Evolutionary conservation across 345 rosid species (phyloP), one percentile per base, ranked within the genome.

Genomic region (Erodium maritimum): DNA sequence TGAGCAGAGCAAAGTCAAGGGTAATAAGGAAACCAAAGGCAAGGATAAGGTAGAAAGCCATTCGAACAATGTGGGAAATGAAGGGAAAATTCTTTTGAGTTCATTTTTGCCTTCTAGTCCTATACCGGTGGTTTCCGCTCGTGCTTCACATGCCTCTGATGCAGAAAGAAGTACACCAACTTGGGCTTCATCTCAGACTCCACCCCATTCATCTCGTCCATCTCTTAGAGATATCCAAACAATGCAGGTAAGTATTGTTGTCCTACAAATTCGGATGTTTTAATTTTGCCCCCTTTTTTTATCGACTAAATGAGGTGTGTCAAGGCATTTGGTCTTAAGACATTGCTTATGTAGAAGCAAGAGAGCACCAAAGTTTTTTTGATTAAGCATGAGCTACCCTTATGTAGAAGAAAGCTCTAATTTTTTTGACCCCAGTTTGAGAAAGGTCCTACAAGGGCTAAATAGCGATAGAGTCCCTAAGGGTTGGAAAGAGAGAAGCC

Each of bases 151-250:
- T 60, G 77, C 77, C 29, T 64, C 75, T 54, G 96, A 89, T 67
- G 73, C 67, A 2, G 96, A 88, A 53, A 81, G 19, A 65, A 74
- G 86, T 76, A 81, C 91, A n/a, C 94, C 96, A 72, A 83, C 90
- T 51, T 93, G 99, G 99, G 86, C 77, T 70, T 66, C 87, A 62
- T 85, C 95, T 8, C 81, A 80, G 60, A 83, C 95, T 54, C 90
- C 98, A 20, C 96, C 85, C 55, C 73, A 57, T 57, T 66, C 19
- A 56, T 76, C 85, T 61, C 88, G 88, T 23, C 95, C 91, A 23
- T 93, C 96, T 62, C 89, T 93, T 17, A 80, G 91, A 79, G 88
- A 87, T 69, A 93, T 93, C 68, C 99, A 93, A 76, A 77, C 83
- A 83, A 96, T 84, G 70, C 91, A 93, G 91, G 99, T 82, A 55